phyloP scores from a whole-genome alignment of 306 rosid genomes.

The Fagus crenata region DNA sequence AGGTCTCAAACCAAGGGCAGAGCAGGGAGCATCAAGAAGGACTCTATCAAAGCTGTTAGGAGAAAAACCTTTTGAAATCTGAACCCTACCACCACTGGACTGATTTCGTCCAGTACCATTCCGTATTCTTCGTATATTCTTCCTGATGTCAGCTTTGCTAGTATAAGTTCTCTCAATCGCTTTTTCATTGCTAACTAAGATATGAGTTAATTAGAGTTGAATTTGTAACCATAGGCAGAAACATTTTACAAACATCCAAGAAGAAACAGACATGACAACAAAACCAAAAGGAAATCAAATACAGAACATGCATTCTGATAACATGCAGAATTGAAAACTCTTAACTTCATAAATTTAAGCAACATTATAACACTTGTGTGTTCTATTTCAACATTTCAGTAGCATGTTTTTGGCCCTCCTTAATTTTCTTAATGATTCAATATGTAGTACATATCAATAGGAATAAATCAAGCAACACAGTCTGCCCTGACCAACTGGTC shows the following conservation, averaged over 20 bases:
- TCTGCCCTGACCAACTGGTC: neutral
- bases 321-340: constrained; percentile 17
- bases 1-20: constrained; percentile 97
- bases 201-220: constrained; percentile 30
- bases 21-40: constrained; percentile 97
- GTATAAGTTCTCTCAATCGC: constrained; percentile 49
- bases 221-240: constrained; percentile 19
- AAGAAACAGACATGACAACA: constrained; percentile 11
- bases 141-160: constrained; percentile 74
- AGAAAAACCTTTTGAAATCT: constrained; percentile 76
- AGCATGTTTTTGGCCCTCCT: neutral
- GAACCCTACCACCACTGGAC: constrained; percentile 64
- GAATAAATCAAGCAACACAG: neutral
- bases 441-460: neutral
- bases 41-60: constrained; percentile 92
- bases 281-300: constrained; percentile 19
- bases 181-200: constrained; percentile 49
- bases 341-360: constrained; percentile 8
- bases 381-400: constrained; percentile 3
- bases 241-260: constrained; percentile 23
- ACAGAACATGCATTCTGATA: constrained; percentile 9
- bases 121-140: constrained; percentile 57
- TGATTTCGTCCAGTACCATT: constrained; percentile 95
- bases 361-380: constrained; percentile 1
- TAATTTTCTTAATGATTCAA: neutral